Conservation (phyloP, 73 alveolate genomes). For the Stentor roeselii region DNA sequence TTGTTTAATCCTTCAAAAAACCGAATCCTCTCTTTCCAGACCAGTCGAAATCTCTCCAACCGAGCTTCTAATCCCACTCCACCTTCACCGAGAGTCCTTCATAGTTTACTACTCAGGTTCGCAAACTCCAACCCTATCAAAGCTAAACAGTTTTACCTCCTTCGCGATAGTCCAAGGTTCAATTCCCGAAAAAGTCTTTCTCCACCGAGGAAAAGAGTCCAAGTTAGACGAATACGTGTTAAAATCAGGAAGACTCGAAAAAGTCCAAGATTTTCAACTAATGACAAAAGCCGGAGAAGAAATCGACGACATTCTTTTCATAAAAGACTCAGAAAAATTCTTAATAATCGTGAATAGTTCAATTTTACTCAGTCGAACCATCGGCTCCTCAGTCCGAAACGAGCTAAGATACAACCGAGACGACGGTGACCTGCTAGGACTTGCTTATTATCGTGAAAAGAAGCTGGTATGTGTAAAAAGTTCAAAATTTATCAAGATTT, state of each 20-base stretch:
- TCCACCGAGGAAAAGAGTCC: not conserved
- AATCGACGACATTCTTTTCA: not conserved
- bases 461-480: not conserved
- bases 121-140: not conserved
- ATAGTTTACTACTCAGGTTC: not conserved
- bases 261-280: no score
- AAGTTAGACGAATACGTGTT: not conserved
- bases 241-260: not conserved
- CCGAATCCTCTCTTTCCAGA: not conserved
- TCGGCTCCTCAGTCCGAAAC: not conserved
- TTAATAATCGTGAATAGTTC: no score
- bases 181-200: not conserved
- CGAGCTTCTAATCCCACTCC: not conserved
- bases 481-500: no score
- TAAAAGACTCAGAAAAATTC: not conserved
- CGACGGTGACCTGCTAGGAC: not conserved
- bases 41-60: not conserved
- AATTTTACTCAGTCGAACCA: not conserved
- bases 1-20: not conserved
- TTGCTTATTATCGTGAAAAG: not conserved
- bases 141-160: not conserved
- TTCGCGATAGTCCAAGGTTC: not conserved
- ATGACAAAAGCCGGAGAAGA: not conserved
- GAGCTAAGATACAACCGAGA: not conserved
- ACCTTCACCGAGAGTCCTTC: not conserved